Evolutionary conservation across 179 eudicot species (phyloP).

Genomic region (Beta lomatogona): DNA sequence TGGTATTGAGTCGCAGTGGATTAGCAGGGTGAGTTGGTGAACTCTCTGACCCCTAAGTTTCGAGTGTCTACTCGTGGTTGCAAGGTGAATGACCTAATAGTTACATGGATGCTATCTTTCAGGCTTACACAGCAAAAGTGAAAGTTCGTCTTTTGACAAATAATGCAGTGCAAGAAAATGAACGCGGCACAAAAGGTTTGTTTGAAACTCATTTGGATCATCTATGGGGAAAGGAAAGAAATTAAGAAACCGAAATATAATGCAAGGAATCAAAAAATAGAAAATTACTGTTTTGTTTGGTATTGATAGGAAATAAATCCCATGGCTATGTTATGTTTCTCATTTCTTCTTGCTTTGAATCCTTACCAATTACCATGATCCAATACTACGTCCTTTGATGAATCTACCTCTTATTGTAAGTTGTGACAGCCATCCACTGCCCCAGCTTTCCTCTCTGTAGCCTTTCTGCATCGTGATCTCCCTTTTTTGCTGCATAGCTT

Average conservation of each 20-base stretch:
- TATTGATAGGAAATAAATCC: too few species aligned
- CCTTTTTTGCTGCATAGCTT: not conserved
- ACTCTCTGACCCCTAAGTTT: not conserved
- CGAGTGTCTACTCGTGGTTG: slow-evolving; percentile 3
- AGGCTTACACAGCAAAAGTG: slow-evolving; percentile 53
- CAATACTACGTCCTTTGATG: not conserved
- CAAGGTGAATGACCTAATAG: not conserved
- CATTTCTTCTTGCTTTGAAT: not conserved
- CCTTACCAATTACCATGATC: not conserved
- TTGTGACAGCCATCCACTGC: not conserved
- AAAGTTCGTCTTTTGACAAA: slow-evolving; percentile 46
- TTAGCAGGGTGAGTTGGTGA: slow-evolving; percentile 47
- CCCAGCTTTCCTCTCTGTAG: not conserved
- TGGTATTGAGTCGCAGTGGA: slow-evolving; percentile 55
- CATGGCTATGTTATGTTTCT: too few species aligned
- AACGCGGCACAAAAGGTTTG: slow-evolving; percentile 47
- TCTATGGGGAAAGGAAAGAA: too few species aligned
- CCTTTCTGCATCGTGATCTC: not conserved
- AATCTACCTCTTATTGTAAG: not conserved
- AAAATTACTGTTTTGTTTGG: too few species aligned
- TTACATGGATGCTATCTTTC: slow-evolving; percentile 17
- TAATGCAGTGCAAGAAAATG: slow-evolving; percentile 37
- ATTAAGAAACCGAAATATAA: too few species aligned
- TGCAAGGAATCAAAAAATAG: too few species aligned
- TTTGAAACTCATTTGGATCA: not conserved